These are phyloP conservation scores for Aureobasidium melanogenum DNA, from an alignment of 2,329 filamentous ascomycete genomes.

Conservation along the genomic window DNA sequence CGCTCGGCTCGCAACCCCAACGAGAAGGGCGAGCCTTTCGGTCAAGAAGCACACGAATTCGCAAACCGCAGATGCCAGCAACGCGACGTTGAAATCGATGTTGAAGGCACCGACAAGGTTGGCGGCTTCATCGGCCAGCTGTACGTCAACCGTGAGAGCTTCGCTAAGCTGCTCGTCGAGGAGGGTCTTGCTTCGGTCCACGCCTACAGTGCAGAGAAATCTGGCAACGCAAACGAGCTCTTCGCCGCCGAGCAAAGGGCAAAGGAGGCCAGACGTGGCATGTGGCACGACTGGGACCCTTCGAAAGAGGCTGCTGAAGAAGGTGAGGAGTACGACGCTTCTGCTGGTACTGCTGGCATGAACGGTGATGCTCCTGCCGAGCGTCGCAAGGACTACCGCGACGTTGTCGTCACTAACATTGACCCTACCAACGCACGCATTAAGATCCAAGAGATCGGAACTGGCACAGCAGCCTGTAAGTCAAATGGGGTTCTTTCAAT, in stretches of 20 bases:
- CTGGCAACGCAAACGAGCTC: constrained; percentile 78
- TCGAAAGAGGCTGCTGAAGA: constrained; percentile 63
- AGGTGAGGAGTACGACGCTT: constrained; percentile 32
- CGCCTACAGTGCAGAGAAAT: constrained; percentile 90
- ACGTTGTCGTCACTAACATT: constrained; percentile 86
- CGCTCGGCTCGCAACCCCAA: constrained; percentile 71
- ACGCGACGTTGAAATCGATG: constrained; percentile 90
- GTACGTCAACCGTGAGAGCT: constrained; percentile 90
- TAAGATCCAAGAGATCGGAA: constrained; percentile 85
- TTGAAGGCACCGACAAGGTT: constrained; percentile 90
- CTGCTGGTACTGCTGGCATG: constrained; percentile 35
- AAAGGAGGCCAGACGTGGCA: constrained; percentile 76
- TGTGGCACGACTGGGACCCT: constrained; percentile 94
- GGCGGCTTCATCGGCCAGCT: constrained; percentile 95
- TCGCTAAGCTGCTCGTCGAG: constrained; percentile 85
- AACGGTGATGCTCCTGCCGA: constrained; percentile 48
- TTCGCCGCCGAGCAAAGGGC: constrained; percentile 80
- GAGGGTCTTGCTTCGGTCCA: constrained; percentile 91
- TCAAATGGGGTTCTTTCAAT: not conserved
- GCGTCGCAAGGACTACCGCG: constrained; percentile 81
- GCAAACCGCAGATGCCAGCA: constrained; percentile 84
- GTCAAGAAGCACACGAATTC: constrained; percentile 87
- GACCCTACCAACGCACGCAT: constrained; percentile 66
- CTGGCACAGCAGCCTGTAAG: constrained; percentile 61
- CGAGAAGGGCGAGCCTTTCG: constrained; percentile 85